Evolutionary conservation across 345 rosid species (phyloP).

Genomic region (Atalantia buxifolia): DNA sequence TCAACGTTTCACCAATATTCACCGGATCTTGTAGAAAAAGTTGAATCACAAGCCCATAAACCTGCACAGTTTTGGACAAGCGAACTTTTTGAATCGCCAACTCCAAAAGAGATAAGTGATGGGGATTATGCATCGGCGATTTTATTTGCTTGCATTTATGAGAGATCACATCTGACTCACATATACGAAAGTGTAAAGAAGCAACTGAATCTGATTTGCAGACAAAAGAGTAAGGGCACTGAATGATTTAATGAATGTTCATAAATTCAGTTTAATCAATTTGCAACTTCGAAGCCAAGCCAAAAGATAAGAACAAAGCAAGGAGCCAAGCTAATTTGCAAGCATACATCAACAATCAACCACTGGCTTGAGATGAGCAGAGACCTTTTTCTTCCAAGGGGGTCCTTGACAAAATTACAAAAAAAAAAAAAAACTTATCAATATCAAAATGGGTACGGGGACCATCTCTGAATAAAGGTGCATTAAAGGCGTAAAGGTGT

Average conservation of each 20-base stretch:
- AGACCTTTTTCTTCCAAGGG: constrained; percentile 6
- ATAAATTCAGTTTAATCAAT: too few relatives aligned
- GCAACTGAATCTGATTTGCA: not conserved
- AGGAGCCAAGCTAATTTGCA: not conserved
- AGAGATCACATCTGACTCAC: not conserved
- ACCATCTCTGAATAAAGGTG: constrained; percentile 1
- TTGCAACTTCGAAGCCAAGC: not conserved
- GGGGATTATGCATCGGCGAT: not conserved
- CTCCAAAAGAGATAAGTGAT: not conserved
- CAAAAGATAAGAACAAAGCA: not conserved
- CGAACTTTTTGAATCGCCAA: constrained; percentile 11
- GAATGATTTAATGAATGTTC: not conserved
- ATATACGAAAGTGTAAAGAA: too few relatives aligned
- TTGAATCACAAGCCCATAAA: not conserved
- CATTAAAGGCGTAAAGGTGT: constrained; percentile 34
- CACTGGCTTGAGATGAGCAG: not conserved
- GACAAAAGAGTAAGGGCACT: not conserved
- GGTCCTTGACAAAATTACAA: not conserved
- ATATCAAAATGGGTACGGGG: constrained; percentile 15
- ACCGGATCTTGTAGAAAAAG: not conserved
- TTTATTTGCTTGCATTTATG: not conserved
- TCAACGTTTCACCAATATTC: not conserved
- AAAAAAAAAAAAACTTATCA: not conserved
- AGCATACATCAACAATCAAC: not conserved
- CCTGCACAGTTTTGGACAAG: constrained; percentile 16